A percentile compares a stretch with the other conserved stretches of the same genome.
Evolutionary conservation across 192 early-diverging fungal species (phyloP).

Genomic region (Backusella psychrophila): DNA sequence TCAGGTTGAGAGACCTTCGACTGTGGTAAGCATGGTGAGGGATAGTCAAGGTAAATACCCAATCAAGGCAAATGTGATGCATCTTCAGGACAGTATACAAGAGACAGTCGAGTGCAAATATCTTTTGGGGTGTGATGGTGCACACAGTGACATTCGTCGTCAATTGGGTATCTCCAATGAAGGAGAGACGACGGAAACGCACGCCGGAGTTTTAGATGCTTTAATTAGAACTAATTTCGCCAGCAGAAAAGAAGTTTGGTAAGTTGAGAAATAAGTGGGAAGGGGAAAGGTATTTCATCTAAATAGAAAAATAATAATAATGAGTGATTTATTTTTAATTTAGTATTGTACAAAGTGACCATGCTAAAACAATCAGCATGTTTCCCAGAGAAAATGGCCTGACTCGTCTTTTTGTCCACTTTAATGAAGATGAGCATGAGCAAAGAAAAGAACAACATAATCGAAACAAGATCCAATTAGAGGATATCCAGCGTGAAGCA

Average conservation of each 20-base stretch:
- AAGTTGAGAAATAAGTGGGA: background rate
- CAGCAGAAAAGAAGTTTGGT: constrained; percentile 25
- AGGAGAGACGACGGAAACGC: constrained; percentile 23
- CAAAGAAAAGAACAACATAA: constrained; percentile 26
- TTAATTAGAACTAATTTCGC: constrained; percentile 31
- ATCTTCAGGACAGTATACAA: background rate
- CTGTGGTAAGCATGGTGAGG: constrained; percentile 17
- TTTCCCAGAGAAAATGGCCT: constrained; percentile 31
- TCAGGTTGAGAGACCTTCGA: constrained; percentile 26
- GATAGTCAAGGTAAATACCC: constrained; percentile 8
- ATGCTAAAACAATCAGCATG: constrained; percentile 20
- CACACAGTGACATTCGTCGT: constrained; percentile 32
- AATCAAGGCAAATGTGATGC: constrained; percentile 19
- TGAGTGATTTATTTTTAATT: background rate
- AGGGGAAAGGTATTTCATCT: background rate
- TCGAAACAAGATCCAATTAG: constrained; percentile 30
- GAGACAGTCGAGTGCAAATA: constrained; percentile 27
- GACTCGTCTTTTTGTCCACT: constrained; percentile 32
- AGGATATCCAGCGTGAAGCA: constrained; percentile 32
- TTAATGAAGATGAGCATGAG: constrained; percentile 23
- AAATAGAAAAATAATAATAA: background rate
- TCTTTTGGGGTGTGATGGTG: constrained; percentile 38
- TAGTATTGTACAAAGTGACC: constrained; percentile 26
- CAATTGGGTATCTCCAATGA: constrained; percentile 20
- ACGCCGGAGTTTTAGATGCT: constrained; percentile 31